phyloP scores from a whole-genome alignment of 2,329 filamentous ascomycete genomes.

The Xylaria polymorpha region DNA sequence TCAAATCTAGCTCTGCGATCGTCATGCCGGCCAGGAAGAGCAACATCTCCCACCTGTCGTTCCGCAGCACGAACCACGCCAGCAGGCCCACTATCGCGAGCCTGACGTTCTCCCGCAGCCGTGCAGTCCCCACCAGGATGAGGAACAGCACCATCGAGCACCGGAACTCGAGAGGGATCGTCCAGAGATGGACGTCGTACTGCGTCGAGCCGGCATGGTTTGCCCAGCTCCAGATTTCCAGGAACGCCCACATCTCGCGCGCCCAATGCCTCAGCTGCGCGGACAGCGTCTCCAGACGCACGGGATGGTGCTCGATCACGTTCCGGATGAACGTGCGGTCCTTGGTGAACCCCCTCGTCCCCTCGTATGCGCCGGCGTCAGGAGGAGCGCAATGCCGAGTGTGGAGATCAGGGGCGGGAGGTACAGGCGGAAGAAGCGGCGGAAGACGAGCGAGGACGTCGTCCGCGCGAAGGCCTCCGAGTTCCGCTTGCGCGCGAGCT shows the following conservation, averaged over 20 bases:
- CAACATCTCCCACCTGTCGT: constrained; percentile 65
- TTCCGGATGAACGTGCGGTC: constrained; percentile 60
- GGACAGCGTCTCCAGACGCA: constrained; percentile 51
- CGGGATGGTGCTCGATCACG: constrained; percentile 61
- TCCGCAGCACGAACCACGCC: constrained; percentile 59
- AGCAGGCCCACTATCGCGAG: constrained; percentile 56
- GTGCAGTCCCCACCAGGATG: constrained; percentile 61
- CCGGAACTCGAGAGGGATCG: constrained; percentile 70
- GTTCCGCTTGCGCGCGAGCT: constrained; percentile 52
- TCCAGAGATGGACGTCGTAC: constrained; percentile 71
- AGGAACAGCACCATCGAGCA: constrained; percentile 69
- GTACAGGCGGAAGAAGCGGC: constrained; percentile 64
- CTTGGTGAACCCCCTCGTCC: constrained; percentile 59
- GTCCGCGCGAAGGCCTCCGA: constrained; percentile 53
- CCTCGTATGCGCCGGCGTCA: constrained; percentile 61
- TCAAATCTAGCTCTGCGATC: constrained; percentile 66
- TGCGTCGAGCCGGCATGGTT: constrained; percentile 59
- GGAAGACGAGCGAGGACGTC: constrained; percentile 63
- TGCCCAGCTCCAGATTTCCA: constrained; percentile 64
- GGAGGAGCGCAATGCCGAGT: constrained; percentile 58
- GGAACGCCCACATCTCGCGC: constrained; percentile 60
- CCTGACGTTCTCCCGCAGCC: constrained; percentile 58
- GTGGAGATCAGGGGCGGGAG: constrained; percentile 64
- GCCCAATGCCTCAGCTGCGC: constrained; percentile 61
- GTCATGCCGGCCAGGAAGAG: constrained; percentile 67